These are phyloP conservation scores for Penicillium verhagenii DNA, from an alignment of 495 filamentous ascomycete genomes.

Conservation along the genomic window DNA sequence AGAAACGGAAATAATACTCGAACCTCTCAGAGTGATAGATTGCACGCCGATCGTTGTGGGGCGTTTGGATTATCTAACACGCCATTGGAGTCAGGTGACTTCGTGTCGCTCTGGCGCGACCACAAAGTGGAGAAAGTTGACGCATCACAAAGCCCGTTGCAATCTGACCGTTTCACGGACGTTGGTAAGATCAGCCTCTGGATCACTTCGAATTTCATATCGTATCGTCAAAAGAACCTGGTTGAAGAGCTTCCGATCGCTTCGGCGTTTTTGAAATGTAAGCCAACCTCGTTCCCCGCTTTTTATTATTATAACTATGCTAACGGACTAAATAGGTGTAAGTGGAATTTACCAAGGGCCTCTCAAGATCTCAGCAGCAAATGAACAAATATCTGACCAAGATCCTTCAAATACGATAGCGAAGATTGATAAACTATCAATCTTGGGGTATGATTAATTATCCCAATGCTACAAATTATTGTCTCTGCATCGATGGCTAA, in stretches of 20 bases:
- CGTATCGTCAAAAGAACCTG: neutral
- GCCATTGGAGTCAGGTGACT: slow-evolving; percentile 26
- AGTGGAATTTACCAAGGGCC: slow-evolving; percentile 8
- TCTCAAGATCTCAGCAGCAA: neutral
- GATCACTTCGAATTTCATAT: neutral
- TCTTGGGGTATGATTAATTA: slow-evolving; percentile 61
- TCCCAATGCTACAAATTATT: neutral
- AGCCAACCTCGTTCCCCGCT: neutral
- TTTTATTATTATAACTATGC: neutral
- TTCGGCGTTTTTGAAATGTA: neutral
- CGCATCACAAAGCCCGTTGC: slow-evolving; percentile 14
- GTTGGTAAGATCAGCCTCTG: neutral
- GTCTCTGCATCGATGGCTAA: neutral
- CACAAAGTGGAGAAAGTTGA: slow-evolving; percentile 20
- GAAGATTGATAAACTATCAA: slow-evolving; percentile 86
- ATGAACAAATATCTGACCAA: slow-evolving; percentile 9
- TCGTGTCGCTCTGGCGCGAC: slow-evolving; percentile 33
- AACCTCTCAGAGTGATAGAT: slow-evolving; percentile 11
- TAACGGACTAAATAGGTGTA: slow-evolving; percentile 26
- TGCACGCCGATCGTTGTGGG: slow-evolving; percentile 22
- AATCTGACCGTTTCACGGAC: slow-evolving; percentile 11
- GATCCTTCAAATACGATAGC: slow-evolving; percentile 38
- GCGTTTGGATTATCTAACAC: slow-evolving; percentile 7
- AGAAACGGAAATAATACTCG: slow-evolving; percentile 18
- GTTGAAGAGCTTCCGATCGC: neutral